Evolutionary conservation across 176 grass and related monocot species (phyloP), one percentile per base, ranked within the genome.

Genomic region (Bolboschoenus planiculmis): DNA sequence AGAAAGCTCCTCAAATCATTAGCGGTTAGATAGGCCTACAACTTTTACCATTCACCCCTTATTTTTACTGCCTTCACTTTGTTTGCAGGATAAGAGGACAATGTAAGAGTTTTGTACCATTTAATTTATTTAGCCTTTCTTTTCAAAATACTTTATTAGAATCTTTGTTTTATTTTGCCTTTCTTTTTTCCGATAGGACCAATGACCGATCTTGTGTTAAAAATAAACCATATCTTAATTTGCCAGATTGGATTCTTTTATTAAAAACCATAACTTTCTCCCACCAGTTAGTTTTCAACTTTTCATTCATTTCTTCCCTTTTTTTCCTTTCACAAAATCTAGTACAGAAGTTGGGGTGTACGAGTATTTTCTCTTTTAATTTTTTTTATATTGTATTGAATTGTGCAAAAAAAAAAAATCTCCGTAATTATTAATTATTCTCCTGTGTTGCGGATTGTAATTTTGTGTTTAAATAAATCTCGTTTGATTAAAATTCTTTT

Each of bases 1-100:
- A 81, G 42, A 89, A 85, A 78, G 51, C 48, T 59, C 78, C 73
- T 79, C 80, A 82, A 42, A 58, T 39, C 78, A 7, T 34, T 56
- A 86, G 30, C 53, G 39, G 78, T 79, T 87, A 89, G 81, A 64
- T 50, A 33, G 30, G 23, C 14, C 71, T 50, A 16, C 35, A 58
- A 64, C 23, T 81, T 81, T 61, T 60, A 23, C 31, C 20, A 61
- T 80, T 57, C 42, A 37, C 53, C 51, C 20, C 51, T 4, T 10
- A 21, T 61, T 80, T 59, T 29, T 56, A 21, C 18, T 40, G 21
- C 61, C n/a, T 47, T 36, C 59, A 62, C 9, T 81, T 50, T 74
- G 39, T 40, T 33, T 59, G 78, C 16, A 15, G 18, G 31, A 13
- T 80, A 59, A 80, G 54, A 80, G 68, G 20, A 80, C 27, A 59